Base-by-base conservation (phyloP, 768 basidiomycete genomes). In the Gloeostereum incarnatum region DNA sequence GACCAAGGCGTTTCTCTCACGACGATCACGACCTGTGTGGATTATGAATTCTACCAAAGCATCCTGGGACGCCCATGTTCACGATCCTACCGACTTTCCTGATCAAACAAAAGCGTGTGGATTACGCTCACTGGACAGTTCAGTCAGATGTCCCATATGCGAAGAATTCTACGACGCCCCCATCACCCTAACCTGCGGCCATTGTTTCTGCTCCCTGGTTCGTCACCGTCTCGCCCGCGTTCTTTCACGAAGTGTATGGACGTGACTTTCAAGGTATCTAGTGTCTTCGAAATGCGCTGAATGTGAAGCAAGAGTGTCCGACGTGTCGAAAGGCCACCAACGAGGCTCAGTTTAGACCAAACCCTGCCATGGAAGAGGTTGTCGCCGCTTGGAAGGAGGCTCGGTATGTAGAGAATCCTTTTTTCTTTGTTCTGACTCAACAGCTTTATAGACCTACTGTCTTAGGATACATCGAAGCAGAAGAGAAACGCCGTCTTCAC, bases 171-270 rank as follows among this genome's bases (percentile, higher is more conserved):
- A 75, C 49, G 71, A 72, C 36, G 85, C 69, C 0, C 88, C 88
- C 4, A 78, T 90, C 19, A 75, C 74, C 2, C 68, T 90, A 3
- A 55, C 55, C 4, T 90, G 88, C 51, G 87, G 85, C 1, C 88
- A 91, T 49, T 80, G 76, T 34, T 91, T 89, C 53, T 90, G 88
- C 59, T 86, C 83, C 10, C 52, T 72, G 49, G 84, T 86, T 45
- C 48, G 78, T 51, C 29, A 2, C 2, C 17, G 9, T 34, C 25
- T 24, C 8, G n/a, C 2, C 16, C 23, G 14, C 40, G 18, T 24
- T 45, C 24, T 34, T 9, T 30, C 34, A 18, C 8, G 25, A 13
- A 7, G 19, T 19, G 42, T 25, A 23, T 35, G 20, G 25, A 32
- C n/a, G n/a, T n/a, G n/a, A n/a, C n/a, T n/a, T n/a, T n/a, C n/a